Evolutionary conservation across 495 filamentous ascomycete genomes (phyloP), one percentile per base, ranked within the genome.

Genomic region (Umbilicaria muhlenbergii): DNA sequence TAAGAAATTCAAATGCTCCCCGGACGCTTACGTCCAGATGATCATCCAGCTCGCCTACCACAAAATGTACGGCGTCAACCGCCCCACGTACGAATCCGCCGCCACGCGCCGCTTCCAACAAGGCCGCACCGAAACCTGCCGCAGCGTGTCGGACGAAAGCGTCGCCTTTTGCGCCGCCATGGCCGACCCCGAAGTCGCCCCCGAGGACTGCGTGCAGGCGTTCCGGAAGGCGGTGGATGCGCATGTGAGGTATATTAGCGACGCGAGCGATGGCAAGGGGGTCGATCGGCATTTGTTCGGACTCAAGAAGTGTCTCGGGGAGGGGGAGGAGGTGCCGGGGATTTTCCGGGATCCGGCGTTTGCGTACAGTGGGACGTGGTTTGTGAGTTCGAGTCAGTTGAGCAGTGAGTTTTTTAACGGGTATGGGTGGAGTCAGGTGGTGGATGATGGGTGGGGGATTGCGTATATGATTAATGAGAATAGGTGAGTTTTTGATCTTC

Each of bases 401-500:
- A 88, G 81, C 65, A 86, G 79, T 21, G 92, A 99, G 71, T 93
- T 77, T 69, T 99, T 96, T 70, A 96, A 99, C 58, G 92, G 92
- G 13, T 99, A 99, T 67, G 92, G 92, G 28, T 99, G 92, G 92
- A 92, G 85, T 57, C 89, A 99, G 73, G 92, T 99, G 15, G 81
- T 96, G 45, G 89, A 96, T 58, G 84, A 80, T 33, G 91, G 91
- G 13, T 99, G 85, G 60, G 91, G 92, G 16, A 93, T 99, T 61
- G 92, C 92, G 11, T 99, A 99, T 55, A 99, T 99, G 92, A 95
- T 99, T 55, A 99, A 99, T 57, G 91, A 99, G 73, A 93, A 92
- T 62, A 80, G 67, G 71, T 74, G 49, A 38, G 58, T 50, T n/a
- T 16, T 2, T 3, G 24, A 31, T 24, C 38, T 19, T 41, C 12